phyloP scores from a whole-genome alignment of 345 rosid genomes.

The Leavenworthia alabamica region DNA sequence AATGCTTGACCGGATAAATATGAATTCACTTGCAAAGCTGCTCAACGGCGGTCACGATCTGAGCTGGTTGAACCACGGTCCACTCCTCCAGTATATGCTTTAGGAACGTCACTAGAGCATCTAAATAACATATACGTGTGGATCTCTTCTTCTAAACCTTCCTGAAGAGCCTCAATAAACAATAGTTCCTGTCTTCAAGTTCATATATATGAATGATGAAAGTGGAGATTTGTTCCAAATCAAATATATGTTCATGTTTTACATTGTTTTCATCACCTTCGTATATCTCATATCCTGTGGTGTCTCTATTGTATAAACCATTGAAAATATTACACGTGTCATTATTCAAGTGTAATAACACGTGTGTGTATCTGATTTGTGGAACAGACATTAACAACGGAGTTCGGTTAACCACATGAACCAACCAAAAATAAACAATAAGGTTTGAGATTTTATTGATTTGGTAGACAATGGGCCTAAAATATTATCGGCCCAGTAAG shows the following conservation, averaged over 20 bases:
- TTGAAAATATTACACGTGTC: not conserved
- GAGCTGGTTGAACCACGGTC: too few species aligned
- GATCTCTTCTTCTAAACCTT: slow-evolving; percentile 97
- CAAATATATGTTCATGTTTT: slow-evolving; percentile 8
- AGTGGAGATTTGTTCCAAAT: not conserved
- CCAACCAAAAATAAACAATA: not conserved
- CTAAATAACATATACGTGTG: slow-evolving; percentile 77
- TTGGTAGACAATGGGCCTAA: not conserved
- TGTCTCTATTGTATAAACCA: not conserved
- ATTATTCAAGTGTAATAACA: rapidly evolving
- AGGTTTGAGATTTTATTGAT: not conserved
- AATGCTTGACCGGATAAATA: slow-evolving; percentile 2
- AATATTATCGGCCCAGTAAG: not conserved
- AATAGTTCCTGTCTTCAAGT: slow-evolving; percentile 67
- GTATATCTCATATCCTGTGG: not conserved
- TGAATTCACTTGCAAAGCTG: too few species aligned
- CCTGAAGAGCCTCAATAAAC: slow-evolving; percentile 84
- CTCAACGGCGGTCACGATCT: too few species aligned
- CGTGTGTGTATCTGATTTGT: not conserved
- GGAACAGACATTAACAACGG: too few species aligned
- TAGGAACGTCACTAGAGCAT: slow-evolving; percentile 93
- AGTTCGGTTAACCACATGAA: slow-evolving; percentile 11
- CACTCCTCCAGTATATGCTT: slow-evolving; percentile 31
- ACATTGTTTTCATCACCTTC: slow-evolving; percentile 22
- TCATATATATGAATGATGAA: not conserved